phyloP scores from a whole-genome alignment of 352 stramenopile species.

The Globisporangium cederbergense region DNA sequence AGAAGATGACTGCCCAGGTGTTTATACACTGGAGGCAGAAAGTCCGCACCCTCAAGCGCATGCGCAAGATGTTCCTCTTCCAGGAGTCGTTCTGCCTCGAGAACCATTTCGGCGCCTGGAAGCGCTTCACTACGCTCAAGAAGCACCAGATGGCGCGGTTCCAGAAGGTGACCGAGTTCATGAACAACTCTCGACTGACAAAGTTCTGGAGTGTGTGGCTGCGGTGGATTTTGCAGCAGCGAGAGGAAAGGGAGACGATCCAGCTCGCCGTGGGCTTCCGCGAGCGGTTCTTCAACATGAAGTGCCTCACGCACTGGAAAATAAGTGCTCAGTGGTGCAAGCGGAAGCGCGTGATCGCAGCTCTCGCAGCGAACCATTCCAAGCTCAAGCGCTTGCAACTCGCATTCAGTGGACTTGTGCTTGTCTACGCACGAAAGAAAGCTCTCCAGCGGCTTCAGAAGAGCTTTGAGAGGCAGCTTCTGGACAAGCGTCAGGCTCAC shows the following conservation, averaged over 20 bases:
- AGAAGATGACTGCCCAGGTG: slow-evolving; percentile 2
- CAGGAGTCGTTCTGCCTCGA: slow-evolving; percentile 32
- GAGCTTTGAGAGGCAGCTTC: neutral
- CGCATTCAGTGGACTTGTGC: neutral
- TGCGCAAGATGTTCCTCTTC: slow-evolving; percentile 33
- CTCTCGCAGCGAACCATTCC: neutral
- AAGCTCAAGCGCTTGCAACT: neutral
- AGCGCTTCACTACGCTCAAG: slow-evolving; percentile 22
- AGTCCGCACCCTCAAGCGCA: slow-evolving; percentile 27
- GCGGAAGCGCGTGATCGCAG: slow-evolving; percentile 17
- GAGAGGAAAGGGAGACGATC: slow-evolving; percentile 27
- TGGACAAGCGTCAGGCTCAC: neutral
- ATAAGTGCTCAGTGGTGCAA: slow-evolving; percentile 16
- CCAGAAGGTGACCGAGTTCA: slow-evolving; percentile 26
- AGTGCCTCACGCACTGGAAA: slow-evolving; percentile 35
- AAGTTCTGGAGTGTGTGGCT: slow-evolving; percentile 40
- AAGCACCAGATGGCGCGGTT: slow-evolving; percentile 29
- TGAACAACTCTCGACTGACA: slow-evolving; percentile 17
- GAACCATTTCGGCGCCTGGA: slow-evolving; percentile 51
- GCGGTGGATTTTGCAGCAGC: slow-evolving; percentile 16
- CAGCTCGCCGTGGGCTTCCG: slow-evolving; percentile 32
- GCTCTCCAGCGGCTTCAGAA: neutral
- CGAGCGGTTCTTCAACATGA: slow-evolving; percentile 32
- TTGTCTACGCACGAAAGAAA: neutral
- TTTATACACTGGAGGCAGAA: slow-evolving; percentile 26